Base-by-base conservation (phyloP, 2,329 filamentous ascomycete genomes). In the Trichoderma guizhouense region DNA sequence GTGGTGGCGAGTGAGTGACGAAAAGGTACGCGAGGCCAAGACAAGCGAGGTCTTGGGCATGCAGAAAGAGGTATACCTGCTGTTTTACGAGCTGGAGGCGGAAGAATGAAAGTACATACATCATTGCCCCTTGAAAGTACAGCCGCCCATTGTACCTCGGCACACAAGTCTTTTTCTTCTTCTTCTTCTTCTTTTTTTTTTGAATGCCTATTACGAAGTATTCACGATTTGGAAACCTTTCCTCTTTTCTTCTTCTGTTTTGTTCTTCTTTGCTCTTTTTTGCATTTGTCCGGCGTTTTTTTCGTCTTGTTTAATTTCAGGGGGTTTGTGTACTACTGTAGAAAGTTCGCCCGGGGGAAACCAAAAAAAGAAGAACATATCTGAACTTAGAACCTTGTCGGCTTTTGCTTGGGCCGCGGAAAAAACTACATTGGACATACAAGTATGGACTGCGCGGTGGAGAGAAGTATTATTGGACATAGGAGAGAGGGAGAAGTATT, bases 1-100 rank as follows among this genome's bases (percentile, higher is more conserved):
- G 74, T 99, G 96, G 96, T 99, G 96, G 96, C 90, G 96, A 43
- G 97, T 99, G 75, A 98, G 95, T 75, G 96, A 99, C 80, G 96
- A 99, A 75, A 97, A 97, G 82, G 90, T 98, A 77, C 96, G 95
- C 79, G 95, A 98, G 82, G 92, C 94, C 75, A 97, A 95, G 84
- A 98, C 95, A 7, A 89, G 87, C 69, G 96, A 99, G 76, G 94
- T 99, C 7, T 81, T 99, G 72, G 90, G 90, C 8, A 97, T 98
- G 94, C 94, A 98, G 82, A 92, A 91, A 77, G 96, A 99, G 82
- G 95, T 98, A 0, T 99, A 99, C 81, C 84, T 99, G 79, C 82
- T 99, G 66, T 99, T 99, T 81, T 99, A 99, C 82, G 95, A 98
- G 84, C 84, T 97, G 76, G 92, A 95, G 74, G 86, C 85, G 76